Evolutionary conservation across 2,329 filamentous ascomycete genomes (phyloP), one percentile per base, ranked within the genome.

Genomic region (Diaporthe batatas): DNA sequence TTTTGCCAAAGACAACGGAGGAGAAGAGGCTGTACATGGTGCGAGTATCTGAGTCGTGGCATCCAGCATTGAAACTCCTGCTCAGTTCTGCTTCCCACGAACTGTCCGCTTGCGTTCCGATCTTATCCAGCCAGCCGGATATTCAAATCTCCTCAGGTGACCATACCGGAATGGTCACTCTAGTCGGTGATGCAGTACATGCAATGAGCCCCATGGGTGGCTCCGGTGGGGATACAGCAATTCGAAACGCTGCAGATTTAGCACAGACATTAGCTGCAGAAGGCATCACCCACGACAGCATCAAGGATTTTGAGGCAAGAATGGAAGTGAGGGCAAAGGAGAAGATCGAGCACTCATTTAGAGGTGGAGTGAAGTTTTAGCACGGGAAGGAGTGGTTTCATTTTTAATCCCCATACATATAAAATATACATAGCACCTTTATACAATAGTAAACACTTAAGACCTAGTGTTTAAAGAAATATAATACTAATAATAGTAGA

Each of bases 181-280:
- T 80, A 5, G 72, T 80, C 21, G 68, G 72, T 53, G 72, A 73
- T 44, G 72, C 72, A 29, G 72, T 53, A 12, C 72, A 73, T 16
- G 32, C 77, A 2, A 80, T 80, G 79, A 80, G 78, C 68, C 78
- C 79, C 6, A 80, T 80, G 78, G 78, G 79, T 32, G 79, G 78
- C 16, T 76, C 77, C 4, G 78, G 79, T 23, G 79, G 75, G 11
- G 79, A 80, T 74, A 80, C 77, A 16, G 78, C 79, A 21, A 75
- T 80, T 70, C 73, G 68, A 29, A 77, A 76, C 47, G 78, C 78
- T 10, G 78, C 77, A 21, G 77, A 80, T 59, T 54, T 80, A 36
- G 78, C 78, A 49, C 49, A 10, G 4, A 76, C 74, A 25, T 73
- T 80, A 72, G 76, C 76, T 29, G 72, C 75, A 67, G 58, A 76